Base-by-base conservation (phyloP, 2,329 filamentous ascomycete genomes). In the Diaporthe citri region DNA sequence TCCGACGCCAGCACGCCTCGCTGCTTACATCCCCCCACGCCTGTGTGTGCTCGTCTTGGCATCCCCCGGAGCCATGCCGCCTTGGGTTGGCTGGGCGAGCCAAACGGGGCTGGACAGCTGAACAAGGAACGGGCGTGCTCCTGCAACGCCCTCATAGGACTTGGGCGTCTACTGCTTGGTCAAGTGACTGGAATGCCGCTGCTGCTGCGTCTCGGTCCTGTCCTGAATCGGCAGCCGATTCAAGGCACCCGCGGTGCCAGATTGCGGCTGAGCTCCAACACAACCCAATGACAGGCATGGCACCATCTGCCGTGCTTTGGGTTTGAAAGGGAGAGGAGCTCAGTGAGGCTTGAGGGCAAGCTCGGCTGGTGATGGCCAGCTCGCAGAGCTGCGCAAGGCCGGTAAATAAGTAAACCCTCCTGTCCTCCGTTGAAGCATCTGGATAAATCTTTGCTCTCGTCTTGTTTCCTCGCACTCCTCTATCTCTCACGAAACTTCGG, bases 1-100 rank as follows among this genome's bases (percentile, higher is more conserved):
- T 39, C 64, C 48, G 64, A 55, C 64, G 48, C 64, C 64, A 69
- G 64, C 64, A 69, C n/a, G 64, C 64, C 64, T 69, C 64, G 34
- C 48, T 69, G 64, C 64, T 69, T 25, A 69, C 64, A 28, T 28
- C 3, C 64, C 48, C 64, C 64, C 64, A 69, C 64, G 64, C 64
- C 34, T 34, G n/a, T 55, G 64, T 52, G 46, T 41, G 31, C n/a
- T 69, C 64, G 64, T 55, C 64, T 69, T 69, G 64, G 64, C 64
- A 31, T 12, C 34, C 46, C 34, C 34, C 64, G 31, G 25, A 39
- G 64, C 64, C 64, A 55, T 55, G 34, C 64, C 34, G n/a, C 34
- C 64, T 69, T 69, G 64, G 64, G 64, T 28, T 69, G 64, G 64
- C 43, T 69, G 34, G 46, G 48, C 64, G 31, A 13, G 22, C 64